Evolutionary conservation across 768 basidiomycete genomes (phyloP), one percentile per base, ranked within the genome.

Genomic region (Tulasnella sp.): DNA sequence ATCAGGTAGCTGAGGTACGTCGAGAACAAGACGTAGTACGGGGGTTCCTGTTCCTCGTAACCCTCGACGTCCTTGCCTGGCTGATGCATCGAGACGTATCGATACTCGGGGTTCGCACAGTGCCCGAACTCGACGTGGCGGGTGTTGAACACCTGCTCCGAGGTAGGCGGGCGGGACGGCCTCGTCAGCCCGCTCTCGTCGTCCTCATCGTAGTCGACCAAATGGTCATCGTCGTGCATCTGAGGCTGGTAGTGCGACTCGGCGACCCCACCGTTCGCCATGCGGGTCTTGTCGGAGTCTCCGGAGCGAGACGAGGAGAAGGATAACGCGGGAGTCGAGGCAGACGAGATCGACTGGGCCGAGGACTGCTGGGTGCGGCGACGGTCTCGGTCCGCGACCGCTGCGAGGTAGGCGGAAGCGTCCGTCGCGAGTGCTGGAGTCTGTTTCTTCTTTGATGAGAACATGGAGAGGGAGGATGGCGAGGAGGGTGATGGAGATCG

Each of bases 71-170:
- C 81, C 68, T 62, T 63, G 16, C 84, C 85, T 1, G 80, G 80
- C 11, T 84, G 81, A 78, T 92, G 89, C 74, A 86, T 83, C 0
- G 90, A 90, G 14, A 82, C 85, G 75, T 87, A 84, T n/a, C 94
- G 84, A 78, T 87, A 92, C 32, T 82, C 83, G 74, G 91, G 87
- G 77, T 94, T 89, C 32, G 86, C 87, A 77, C 92, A 94, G 80
- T 94, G 93, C 0, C 95, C 95, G 78, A 95, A 98, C 81, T 98
- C 95, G 32, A 91, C 86, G 81, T 98, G 92, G 44, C 90, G 84
- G 14, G 90, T 91, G 44, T 81, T 85, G 79, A 90, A 91, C 35
- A 88, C 84, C 77, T 93, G 89, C 78, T 90, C 89, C 0, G 91
- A 93, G 41, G 89, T 92, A 0, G 92, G 92, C 1, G 92, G 88